Conservation (phyloP, 495 filamentous ascomycete genomes). For the Barbatosphaeria neglecta region DNA sequence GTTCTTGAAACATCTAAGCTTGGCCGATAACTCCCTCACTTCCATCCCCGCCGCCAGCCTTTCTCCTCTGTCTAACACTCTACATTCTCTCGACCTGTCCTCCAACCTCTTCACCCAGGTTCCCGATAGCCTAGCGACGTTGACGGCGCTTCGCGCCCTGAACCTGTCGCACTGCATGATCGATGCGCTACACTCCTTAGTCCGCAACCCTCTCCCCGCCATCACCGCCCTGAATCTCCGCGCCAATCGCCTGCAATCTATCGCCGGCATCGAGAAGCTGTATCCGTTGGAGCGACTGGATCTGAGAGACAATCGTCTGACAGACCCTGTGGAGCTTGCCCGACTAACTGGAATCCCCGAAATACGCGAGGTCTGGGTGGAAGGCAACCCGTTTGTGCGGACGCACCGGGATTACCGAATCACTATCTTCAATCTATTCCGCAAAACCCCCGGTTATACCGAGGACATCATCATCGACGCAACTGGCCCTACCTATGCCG, state of each 20-base stretch:
- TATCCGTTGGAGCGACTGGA: constrained; percentile 83
- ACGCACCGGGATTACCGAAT: constrained; percentile 77
- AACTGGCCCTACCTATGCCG: constrained; percentile 65
- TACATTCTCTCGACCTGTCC: constrained; percentile 85
- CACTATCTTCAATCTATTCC: constrained; percentile 92
- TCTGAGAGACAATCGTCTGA: constrained; percentile 80
- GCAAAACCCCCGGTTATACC: constrained; percentile 77
- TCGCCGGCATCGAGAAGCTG: constrained; percentile 83
- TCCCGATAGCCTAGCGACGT: constrained; percentile 71
- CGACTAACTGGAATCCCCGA: constrained; percentile 83
- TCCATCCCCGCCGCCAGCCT: constrained; percentile 63
- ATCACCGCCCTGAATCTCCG: constrained; percentile 89
- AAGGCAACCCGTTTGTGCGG: constrained; percentile 79
- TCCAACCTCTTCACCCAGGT: constrained; percentile 84
- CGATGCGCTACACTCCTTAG: constrained; percentile 79
- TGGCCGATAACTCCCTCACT: constrained; percentile 84
- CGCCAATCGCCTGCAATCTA: constrained; percentile 73
- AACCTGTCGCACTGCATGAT: constrained; percentile 98
- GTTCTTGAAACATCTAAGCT: constrained; percentile 79
- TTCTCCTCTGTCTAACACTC: constrained; percentile 67
- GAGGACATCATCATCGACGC: constrained; percentile 87
- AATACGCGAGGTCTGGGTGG: constrained; percentile 82
- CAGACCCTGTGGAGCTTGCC: constrained; percentile 82
- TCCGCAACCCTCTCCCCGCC: constrained; percentile 76
- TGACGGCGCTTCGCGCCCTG: constrained; percentile 73